Evolutionary conservation across 495 filamentous ascomycete species (phyloP).

Genomic region (Friedmanniomyces simplex): DNA sequence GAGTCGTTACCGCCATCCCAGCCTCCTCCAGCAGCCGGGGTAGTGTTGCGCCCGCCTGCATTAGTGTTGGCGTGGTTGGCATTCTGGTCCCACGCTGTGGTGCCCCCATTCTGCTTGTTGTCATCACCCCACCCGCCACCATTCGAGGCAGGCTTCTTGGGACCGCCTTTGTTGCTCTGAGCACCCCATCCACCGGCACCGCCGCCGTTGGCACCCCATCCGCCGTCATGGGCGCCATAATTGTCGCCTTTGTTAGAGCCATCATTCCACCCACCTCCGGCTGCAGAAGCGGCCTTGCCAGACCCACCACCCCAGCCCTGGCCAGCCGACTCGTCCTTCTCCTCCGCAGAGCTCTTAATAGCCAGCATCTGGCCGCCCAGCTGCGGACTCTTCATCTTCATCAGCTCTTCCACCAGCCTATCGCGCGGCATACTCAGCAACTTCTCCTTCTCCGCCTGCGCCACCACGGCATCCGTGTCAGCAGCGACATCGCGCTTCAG

Average conservation of each 20-base stretch:
- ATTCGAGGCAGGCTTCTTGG: not conserved
- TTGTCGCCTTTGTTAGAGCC: not conserved
- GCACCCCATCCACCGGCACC: not conserved
- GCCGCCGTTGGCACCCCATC: not conserved
- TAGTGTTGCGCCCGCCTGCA: not conserved
- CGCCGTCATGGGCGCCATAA: too few relatives aligned
- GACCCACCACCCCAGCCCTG: not conserved
- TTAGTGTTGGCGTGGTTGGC: not conserved
- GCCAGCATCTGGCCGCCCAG: not conserved
- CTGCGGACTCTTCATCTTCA: constrained; percentile 4
- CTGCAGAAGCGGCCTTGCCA: not conserved
- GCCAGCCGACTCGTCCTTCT: not conserved
- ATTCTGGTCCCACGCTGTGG: not conserved
- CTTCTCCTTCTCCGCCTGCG: constrained; percentile 12
- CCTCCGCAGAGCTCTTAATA: not conserved
- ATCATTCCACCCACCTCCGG: not conserved
- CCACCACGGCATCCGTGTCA: not conserved
- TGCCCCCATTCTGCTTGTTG: not conserved
- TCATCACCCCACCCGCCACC: not conserved
- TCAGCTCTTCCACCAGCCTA: constrained; percentile 24
- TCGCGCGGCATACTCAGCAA: constrained; percentile 21
- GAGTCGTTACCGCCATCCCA: constrained; percentile 1
- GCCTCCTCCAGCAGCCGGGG: not conserved
- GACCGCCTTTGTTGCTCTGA: not conserved
- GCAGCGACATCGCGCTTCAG: constrained; percentile 8